These are phyloP conservation scores for Lactarius hengduanensis DNA, from an alignment of 768 basidiomycete genomes.

Conservation along the genomic window DNA sequence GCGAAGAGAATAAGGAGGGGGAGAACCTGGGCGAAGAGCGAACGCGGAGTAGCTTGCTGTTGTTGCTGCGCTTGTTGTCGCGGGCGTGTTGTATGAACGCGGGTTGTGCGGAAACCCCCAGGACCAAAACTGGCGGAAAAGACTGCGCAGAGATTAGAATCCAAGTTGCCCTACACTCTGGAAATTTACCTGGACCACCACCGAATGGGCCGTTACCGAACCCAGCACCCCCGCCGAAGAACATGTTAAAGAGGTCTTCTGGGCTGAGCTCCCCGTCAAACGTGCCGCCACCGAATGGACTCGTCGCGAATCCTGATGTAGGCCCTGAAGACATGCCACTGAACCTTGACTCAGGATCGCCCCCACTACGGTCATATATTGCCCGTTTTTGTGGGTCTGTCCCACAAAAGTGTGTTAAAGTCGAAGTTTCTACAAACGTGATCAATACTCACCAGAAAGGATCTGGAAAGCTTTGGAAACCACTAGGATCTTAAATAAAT, in stretches of 20 bases:
- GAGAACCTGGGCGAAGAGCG: slow-evolving; percentile 70
- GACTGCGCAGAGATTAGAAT: slow-evolving; percentile 38
- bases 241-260: slow-evolving; percentile 98
- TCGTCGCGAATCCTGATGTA: slow-evolving; percentile 49
- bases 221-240: slow-evolving; percentile 80
- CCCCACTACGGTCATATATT: slow-evolving; percentile 78
- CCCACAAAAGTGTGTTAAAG: not conserved
- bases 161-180: slow-evolving; percentile 5
- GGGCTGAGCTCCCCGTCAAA: slow-evolving; percentile 89
- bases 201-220: slow-evolving; percentile 47
- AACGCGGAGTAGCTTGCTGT: slow-evolving; percentile 52
- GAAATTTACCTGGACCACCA: slow-evolving; percentile 45
- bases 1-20: slow-evolving; percentile 82
- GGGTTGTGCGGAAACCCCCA: slow-evolving; percentile 76
- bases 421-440: slow-evolving; percentile 9
- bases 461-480: slow-evolving; percentile 98
- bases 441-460: slow-evolving; percentile 58
- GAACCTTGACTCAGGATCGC: slow-evolving; percentile 85
- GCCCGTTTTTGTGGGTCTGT: slow-evolving; percentile 85
- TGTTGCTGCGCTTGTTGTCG: slow-evolving; percentile 38
- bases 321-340: slow-evolving; percentile 54
- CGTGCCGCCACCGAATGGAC: slow-evolving; percentile 45
- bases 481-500: slow-evolving; percentile 50
- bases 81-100: slow-evolving; percentile 46
- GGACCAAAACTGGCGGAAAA: slow-evolving; percentile 80